Evolutionary conservation across 202 grass and related monocot species (phyloP).

Genomic region (Eragrostis tef): DNA sequence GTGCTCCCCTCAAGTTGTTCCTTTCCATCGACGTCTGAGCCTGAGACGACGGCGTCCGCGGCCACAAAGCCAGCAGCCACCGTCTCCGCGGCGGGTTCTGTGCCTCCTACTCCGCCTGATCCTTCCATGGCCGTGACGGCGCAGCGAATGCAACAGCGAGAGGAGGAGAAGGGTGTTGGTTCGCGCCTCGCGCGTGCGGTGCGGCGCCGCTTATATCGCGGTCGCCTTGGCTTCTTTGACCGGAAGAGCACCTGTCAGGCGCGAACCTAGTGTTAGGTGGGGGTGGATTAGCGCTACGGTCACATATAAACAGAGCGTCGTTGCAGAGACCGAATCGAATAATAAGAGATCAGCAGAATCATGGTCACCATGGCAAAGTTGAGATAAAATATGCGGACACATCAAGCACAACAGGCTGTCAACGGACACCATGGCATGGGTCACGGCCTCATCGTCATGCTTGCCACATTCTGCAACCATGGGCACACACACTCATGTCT

Average conservation of each 20-base stretch:
- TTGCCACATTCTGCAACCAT: neutral
- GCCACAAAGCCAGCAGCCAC: neutral
- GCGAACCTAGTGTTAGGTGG: conserved; percentile 1
- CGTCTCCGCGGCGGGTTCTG: neutral
- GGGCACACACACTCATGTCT: neutral
- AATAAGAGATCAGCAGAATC: neutral
- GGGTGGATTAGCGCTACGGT: neutral
- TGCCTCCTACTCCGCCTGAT: neutral
- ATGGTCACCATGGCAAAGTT: neutral
- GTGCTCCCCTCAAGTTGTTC: too few species aligned
- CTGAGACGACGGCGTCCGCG: too few species aligned
- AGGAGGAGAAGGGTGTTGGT: neutral
- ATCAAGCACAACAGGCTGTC: neutral
- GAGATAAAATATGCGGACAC: neutral
- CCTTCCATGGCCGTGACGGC: conserved; percentile 13
- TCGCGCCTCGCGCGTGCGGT: neutral
- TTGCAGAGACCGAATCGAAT: neutral
- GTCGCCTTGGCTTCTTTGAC: neutral
- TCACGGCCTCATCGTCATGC: neutral
- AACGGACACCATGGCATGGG: neutral
- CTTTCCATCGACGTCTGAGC: too few species aligned
- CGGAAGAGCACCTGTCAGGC: neutral
- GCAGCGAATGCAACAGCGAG: neutral
- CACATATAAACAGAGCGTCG: neutral
- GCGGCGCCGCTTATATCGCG: neutral